phyloP scores from a whole-genome alignment of 176 grass and related monocot species.

The Leersia perrieri region DNA sequence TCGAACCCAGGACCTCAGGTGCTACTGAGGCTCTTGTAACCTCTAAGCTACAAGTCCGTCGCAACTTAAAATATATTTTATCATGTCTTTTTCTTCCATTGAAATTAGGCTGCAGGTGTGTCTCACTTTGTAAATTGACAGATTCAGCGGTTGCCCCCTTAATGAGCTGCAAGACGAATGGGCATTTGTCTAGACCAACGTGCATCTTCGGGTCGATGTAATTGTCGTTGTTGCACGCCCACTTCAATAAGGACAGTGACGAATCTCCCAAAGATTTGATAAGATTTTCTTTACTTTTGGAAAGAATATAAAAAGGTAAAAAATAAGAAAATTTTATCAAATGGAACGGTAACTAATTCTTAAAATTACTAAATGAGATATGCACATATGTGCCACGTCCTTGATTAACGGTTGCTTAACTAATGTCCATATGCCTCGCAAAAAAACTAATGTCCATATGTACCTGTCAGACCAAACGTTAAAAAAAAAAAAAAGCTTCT shows the following conservation, averaged over 20 bases:
- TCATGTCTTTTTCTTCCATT: not conserved
- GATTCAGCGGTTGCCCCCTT: not conserved
- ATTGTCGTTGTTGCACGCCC: constrained; percentile 32
- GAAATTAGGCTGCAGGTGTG: not conserved
- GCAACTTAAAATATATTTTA: not conserved
- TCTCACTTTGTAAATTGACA: not conserved
- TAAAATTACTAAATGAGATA: not conserved
- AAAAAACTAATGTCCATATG: not conserved
- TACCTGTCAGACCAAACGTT: constrained; percentile 33
- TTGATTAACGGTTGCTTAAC: too few species aligned
- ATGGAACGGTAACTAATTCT: constrained; percentile 43
- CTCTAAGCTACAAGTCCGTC: too few species aligned
- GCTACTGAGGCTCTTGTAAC: too few species aligned
- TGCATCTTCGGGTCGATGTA: constrained; percentile 33
- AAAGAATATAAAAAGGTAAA: constrained; percentile 36
- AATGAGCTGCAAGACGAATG: constrained; percentile 9
- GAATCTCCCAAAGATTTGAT: constrained; percentile 45
- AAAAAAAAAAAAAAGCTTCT: too few species aligned
- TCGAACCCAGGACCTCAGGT: too few species aligned
- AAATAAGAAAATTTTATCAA: constrained; percentile 12
- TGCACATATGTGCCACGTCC: not conserved
- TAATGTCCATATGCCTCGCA: not conserved
- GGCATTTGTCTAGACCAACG: constrained; percentile 21
- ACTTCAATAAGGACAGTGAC: constrained; percentile 33
- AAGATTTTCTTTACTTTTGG: constrained; percentile 39